A percentile compares a stretch with the other conserved stretches of the same genome.
These are phyloP conservation scores for Ganoderma resinaceum DNA, from an alignment of 1,284 basidiomycete genomes.

Conservation along the genomic window DNA sequence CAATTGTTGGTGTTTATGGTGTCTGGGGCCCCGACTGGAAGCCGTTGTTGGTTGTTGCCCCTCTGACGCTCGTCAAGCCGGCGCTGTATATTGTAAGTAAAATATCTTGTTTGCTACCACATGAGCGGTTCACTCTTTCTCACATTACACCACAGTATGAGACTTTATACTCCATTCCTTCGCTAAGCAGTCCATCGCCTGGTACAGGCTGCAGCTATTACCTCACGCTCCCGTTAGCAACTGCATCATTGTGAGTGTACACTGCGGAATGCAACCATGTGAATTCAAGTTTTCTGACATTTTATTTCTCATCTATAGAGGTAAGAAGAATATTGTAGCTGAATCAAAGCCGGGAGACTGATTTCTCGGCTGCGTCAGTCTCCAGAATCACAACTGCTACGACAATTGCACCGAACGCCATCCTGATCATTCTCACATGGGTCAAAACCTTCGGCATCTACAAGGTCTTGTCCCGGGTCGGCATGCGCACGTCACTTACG, in stretches of 20 bases:
- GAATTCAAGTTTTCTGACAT: neutral
- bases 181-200: too few relatives aligned
- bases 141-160: too few relatives aligned
- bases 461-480: neutral
- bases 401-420: neutral
- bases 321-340: neutral
- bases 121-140: too few relatives aligned
- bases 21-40: neutral
- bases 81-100: neutral
- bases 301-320: neutral
- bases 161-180: too few relatives aligned
- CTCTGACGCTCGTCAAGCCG: slow-evolving; percentile 8
- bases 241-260: neutral
- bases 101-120: too few relatives aligned
- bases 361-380: neutral
- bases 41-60: neutral
- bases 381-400: neutral
- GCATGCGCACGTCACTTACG: slow-evolving; percentile 2
- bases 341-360: neutral
- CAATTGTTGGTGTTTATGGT: slow-evolving; percentile 3
- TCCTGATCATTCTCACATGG: slow-evolving; percentile 9
- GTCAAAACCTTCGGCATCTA: slow-evolving; percentile 11
- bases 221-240: too few relatives aligned
- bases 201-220: too few relatives aligned
- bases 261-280: neutral